phyloP scores from a whole-genome alignment of 2,329 filamentous ascomycete species.

The Ampelomyces quisqualis region DNA sequence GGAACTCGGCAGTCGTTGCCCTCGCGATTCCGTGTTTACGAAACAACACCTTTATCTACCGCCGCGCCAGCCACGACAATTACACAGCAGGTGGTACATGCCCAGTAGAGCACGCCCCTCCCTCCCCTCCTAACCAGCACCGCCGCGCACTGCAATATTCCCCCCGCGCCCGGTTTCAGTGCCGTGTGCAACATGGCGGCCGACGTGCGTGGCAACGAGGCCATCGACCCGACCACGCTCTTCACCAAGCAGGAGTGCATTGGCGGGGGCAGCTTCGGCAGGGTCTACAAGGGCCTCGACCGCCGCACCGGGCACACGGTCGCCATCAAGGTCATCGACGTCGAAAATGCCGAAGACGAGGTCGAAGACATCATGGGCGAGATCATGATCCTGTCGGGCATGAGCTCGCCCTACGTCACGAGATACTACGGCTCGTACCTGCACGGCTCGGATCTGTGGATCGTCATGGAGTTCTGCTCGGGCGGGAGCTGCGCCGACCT shows the following conservation, averaged over 20 bases:
- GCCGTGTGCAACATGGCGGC: conserved; percentile 24
- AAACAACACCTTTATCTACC: background rate
- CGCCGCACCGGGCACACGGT: conserved; percentile 90
- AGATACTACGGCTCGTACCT: conserved; percentile 97
- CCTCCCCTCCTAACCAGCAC: too few relatives aligned
- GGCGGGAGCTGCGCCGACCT: conserved; percentile 94
- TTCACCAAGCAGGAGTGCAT: conserved; percentile 75
- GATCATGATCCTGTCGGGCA: conserved; percentile 93
- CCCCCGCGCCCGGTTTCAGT: too few relatives aligned
- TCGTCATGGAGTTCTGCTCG: conserved; percentile 99
- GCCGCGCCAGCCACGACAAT: too few relatives aligned
- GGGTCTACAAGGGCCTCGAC: conserved; percentile 98
- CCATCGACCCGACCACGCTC: conserved; percentile 80
- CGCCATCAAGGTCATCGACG: conserved; percentile 97
- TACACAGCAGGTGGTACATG: too few relatives aligned
- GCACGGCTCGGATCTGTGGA: conserved; percentile 96
- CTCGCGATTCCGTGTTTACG: conserved; percentile 9
- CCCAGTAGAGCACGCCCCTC: too few relatives aligned
- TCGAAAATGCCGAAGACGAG: conserved; percentile 98
- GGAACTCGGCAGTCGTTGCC: conserved; percentile 18
- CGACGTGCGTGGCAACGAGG: conserved; percentile 47
- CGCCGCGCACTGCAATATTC: too few relatives aligned
- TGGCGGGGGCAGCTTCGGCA: conserved; percentile 97
- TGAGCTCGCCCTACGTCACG: conserved; percentile 94
- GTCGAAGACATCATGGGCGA: conserved; percentile 99